Evolutionary conservation across 805 yeast genomes (phyloP).

Genomic region (Yarrowia yakushimensis): DNA sequence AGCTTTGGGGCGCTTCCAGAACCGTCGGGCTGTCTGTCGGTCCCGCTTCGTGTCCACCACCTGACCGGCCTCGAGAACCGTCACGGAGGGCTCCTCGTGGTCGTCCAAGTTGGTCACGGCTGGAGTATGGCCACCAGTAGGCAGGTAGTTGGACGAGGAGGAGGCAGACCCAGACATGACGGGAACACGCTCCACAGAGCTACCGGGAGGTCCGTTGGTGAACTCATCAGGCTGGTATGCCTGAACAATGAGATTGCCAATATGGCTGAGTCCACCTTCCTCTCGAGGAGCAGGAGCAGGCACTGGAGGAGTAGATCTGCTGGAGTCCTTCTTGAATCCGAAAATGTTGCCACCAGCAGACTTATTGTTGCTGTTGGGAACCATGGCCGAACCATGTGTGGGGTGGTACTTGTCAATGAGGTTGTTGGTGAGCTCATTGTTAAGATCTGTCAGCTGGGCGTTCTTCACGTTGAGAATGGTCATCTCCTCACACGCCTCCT

Average conservation of each 20-base stretch:
- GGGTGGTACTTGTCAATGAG: slow-evolving; percentile 36
- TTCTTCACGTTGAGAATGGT: slow-evolving; percentile 37
- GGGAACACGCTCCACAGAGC: slow-evolving; percentile 22
- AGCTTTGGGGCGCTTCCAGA: slow-evolving; percentile 40
- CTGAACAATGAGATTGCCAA: slow-evolving; percentile 19
- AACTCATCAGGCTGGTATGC: slow-evolving; percentile 23
- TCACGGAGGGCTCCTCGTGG: slow-evolving; percentile 34
- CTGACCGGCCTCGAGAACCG: slow-evolving; percentile 33
- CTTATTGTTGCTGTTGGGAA: background rate
- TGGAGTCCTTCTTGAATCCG: slow-evolving; percentile 15
- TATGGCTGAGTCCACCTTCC: background rate
- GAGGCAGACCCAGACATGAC: background rate
- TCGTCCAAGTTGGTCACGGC: slow-evolving; percentile 26
- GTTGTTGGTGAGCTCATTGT: slow-evolving; percentile 39
- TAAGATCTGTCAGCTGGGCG: slow-evolving; percentile 40
- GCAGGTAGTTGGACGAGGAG: background rate
- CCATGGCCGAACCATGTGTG: slow-evolving; percentile 20
- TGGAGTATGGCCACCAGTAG: slow-evolving; percentile 20
- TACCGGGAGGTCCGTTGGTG: slow-evolving; percentile 23
- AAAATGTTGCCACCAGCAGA: slow-evolving; percentile 1
- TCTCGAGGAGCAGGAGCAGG: slow-evolving; percentile 1
- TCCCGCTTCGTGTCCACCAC: slow-evolving; percentile 31
- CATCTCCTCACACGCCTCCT: slow-evolving; percentile 36
- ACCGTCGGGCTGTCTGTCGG: slow-evolving; percentile 31
- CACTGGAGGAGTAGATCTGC: background rate